A percentile compares a stretch with the other conserved stretches of the same genome.
These are phyloP conservation scores for Nitzschia sp. DNA, from an alignment of 108 stramenopile species.

Conservation along the genomic window DNA sequence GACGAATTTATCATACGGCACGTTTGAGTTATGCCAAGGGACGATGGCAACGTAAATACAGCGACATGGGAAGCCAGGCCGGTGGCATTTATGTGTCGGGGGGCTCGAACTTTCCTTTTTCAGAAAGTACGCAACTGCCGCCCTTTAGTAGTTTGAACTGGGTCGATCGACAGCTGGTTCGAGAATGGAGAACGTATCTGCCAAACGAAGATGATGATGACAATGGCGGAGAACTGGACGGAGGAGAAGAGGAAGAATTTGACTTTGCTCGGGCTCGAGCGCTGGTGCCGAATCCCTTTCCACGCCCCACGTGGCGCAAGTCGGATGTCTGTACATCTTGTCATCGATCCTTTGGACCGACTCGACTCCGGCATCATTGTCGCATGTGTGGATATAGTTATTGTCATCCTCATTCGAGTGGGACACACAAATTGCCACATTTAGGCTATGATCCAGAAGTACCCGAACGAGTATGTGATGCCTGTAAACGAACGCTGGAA, in stretches of 20 bases:
- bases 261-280: constrained; percentile 70
- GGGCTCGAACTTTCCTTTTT: neutral
- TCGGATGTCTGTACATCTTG: constrained; percentile 71
- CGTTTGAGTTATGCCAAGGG: constrained; percentile 37
- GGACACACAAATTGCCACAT: constrained; percentile 72
- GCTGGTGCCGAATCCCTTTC: constrained; percentile 65
- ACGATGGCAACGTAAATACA: constrained; percentile 53
- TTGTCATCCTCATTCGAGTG: constrained; percentile 71
- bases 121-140: constrained; percentile 35
- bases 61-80: constrained; percentile 46
- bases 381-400: constrained; percentile 86
- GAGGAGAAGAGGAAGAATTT: constrained; percentile 26
- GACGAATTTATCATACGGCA: constrained; percentile 46
- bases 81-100: constrained; percentile 31
- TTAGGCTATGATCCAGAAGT: constrained; percentile 83
- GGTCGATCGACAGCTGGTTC: constrained; percentile 83
- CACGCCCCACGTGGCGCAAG: constrained; percentile 68
- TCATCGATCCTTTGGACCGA: constrained; percentile 76
- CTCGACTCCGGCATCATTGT: constrained; percentile 92
- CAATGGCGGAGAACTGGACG: neutral
- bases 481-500: constrained; percentile 72
- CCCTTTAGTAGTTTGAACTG: constrained; percentile 73
- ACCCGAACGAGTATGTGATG: constrained; percentile 82
- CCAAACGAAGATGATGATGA: constrained; percentile 24
- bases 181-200: constrained; percentile 83